Evolutionary conservation across 345 rosid species (phyloP).

Genomic region (Salix brachista): DNA sequence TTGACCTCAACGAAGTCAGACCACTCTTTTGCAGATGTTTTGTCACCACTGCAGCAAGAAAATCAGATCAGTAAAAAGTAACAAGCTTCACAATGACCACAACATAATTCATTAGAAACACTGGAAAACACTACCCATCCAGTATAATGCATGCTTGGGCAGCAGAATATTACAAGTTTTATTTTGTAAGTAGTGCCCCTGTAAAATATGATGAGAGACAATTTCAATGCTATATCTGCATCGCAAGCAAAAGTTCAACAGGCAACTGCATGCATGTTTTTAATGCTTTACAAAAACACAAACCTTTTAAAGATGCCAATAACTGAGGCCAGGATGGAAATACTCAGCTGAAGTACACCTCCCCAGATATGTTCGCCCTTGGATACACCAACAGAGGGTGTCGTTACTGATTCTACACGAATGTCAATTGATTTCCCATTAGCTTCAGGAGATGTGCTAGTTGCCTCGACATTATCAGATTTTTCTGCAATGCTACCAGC

Average conservation of each 20-base stretch:
- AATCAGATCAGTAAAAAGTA: background rate
- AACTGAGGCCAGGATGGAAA: conserved; percentile 44
- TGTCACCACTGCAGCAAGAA: conserved; percentile 71
- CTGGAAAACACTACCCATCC: background rate
- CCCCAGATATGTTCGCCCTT: conserved; percentile 68
- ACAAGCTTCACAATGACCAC: background rate
- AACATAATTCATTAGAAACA: background rate
- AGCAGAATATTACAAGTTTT: background rate
- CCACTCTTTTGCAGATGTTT: conserved; percentile 61
- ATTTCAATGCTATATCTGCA: background rate
- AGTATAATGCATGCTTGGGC: background rate
- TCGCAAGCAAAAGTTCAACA: background rate
- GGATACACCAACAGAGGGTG: conserved; percentile 15
- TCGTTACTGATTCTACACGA: conserved; percentile 24
- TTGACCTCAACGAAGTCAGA: conserved; percentile 64
- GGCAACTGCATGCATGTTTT: background rate
- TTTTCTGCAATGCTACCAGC: conserved; percentile 26
- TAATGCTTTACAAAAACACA: conserved; percentile 5
- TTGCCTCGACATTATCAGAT: conserved; percentile 24
- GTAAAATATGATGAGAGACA: background rate
- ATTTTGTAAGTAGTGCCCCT: background rate
- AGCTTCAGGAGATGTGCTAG: conserved; percentile 15
- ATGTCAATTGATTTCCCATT: conserved; percentile 22
- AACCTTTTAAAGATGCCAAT: conserved; percentile 72
- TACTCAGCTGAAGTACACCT: conserved; percentile 68